Base-by-base conservation (phyloP, 768 basidiomycete genomes). In the Rhodosporidiobolus sp. region DNA sequence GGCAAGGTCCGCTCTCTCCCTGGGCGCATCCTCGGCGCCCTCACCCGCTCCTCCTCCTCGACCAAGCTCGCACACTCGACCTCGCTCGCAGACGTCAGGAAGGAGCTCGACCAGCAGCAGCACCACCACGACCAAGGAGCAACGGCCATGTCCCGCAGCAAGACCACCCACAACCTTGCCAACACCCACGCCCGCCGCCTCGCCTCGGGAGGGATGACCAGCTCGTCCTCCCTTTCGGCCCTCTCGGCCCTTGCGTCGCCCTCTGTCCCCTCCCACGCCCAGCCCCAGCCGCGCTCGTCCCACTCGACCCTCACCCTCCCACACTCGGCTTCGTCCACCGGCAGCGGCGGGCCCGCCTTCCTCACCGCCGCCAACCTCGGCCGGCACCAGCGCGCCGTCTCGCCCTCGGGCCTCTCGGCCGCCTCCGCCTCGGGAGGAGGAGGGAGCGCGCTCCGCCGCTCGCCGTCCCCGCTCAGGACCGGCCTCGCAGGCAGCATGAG, bases 401-500 rank as follows among this genome's bases (percentile, higher is more conserved):
- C 70, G 4, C 70, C 74, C 35, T 26, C 24, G 3, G 74, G 67
- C 4, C 67, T 69, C 35, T 72, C 74, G 24, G 38, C 70, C 56
- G 22, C 56, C 4, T 58, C 65, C n/a, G n/a, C n/a, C n/a, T n/a
- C n/a, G n/a, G n/a, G n/a, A n/a, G n/a, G n/a, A n/a, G n/a, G n/a
- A n/a, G n/a, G n/a, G 0, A 26, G n/a, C 54, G 4, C 43, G 2
- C 48, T 60, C n/a, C 63, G 28, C 17, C 69, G 73, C 22, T 69
- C 67, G 26, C 74, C 74, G 1, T 69, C 67, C 0, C 74, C 74
- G 1, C 59, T 71, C 5, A 50, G 74, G 35, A 71, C 62, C 35
- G 60, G 64, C 30, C 74, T 75, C 70, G 70, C 56, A 11, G 70
- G 70, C 8, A 48, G 48, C 64, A 72, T 75, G 70, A 63, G 59